Conservation (phyloP, 148 eudicot genomes). For the Oxyria digyna region DNA sequence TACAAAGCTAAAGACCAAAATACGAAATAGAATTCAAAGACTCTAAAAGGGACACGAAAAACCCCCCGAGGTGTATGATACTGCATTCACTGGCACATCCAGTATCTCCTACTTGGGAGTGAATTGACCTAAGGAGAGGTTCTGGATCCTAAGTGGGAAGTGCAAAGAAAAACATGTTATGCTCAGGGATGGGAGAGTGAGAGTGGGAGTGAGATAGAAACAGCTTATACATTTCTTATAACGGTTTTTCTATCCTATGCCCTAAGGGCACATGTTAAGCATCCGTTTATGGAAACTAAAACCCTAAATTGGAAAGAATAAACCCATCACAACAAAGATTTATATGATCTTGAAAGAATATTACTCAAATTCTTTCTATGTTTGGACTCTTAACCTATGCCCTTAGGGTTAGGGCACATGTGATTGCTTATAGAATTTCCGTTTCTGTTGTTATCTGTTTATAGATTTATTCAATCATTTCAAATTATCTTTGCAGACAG, state of each 20-base stretch:
- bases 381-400: too few relatives aligned
- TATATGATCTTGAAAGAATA: too few relatives aligned
- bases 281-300: too few relatives aligned
- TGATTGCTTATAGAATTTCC: not conserved
- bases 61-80: not conserved
- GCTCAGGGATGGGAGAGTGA: not conserved
- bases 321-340: too few relatives aligned
- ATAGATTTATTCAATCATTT: not conserved
- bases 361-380: too few relatives aligned
- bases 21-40: too few relatives aligned
- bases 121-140: not conserved
- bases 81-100: not conserved
- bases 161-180: not conserved
- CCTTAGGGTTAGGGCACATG: too few relatives aligned
- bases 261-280: not conserved
- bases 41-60: too few relatives aligned
- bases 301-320: too few relatives aligned
- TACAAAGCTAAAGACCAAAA: too few relatives aligned
- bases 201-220: not conserved
- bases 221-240: not conserved
- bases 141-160: not conserved
- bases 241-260: too few relatives aligned
- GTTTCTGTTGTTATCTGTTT: not conserved
- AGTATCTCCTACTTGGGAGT: not conserved
- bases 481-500: conserved; percentile 44